Percentiles rank a stretch among this genome's conserved stretches.
Conservation (phyloP, 306 rosid genomes). For the Trichosanthes cucumerina region DNA sequence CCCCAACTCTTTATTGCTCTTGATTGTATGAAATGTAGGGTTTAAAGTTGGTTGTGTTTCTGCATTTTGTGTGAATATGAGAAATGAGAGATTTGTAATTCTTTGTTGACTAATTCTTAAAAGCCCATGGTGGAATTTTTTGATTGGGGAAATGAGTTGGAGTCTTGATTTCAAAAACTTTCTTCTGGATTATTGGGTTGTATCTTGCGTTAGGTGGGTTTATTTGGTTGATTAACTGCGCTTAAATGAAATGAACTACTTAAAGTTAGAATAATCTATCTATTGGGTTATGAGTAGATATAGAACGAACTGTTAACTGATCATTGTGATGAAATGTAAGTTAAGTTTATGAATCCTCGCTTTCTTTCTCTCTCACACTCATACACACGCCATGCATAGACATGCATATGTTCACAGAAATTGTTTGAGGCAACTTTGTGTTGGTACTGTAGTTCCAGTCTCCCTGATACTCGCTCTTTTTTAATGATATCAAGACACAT, state of each 20-base stretch:
- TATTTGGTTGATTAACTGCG: slow-evolving; percentile 13
- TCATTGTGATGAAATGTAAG: not conserved
- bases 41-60: not conserved
- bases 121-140: not conserved
- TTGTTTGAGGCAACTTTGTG: not conserved
- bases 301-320: not conserved
- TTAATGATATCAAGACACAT: not conserved
- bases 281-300: slow-evolving; percentile 8
- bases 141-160: not conserved
- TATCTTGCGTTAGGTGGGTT: slow-evolving; percentile 8
- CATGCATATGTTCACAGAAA: not conserved
- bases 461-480: not conserved
- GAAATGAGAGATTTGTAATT: slow-evolving; percentile 1
- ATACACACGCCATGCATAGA: not conserved
- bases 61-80: not conserved
- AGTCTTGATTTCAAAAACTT: slow-evolving; percentile 16
- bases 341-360: not conserved
- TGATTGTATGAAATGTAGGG: slow-evolving; percentile 9
- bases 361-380: not conserved
- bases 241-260: not conserved
- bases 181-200: slow-evolving; percentile 2
- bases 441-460: not conserved
- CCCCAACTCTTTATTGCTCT: not conserved
- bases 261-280: slow-evolving; percentile 1
- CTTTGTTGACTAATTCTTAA: not conserved